phyloP scores from a whole-genome alignment of 2,329 filamentous ascomycete genomes.

The Fusarium tuaranense region DNA sequence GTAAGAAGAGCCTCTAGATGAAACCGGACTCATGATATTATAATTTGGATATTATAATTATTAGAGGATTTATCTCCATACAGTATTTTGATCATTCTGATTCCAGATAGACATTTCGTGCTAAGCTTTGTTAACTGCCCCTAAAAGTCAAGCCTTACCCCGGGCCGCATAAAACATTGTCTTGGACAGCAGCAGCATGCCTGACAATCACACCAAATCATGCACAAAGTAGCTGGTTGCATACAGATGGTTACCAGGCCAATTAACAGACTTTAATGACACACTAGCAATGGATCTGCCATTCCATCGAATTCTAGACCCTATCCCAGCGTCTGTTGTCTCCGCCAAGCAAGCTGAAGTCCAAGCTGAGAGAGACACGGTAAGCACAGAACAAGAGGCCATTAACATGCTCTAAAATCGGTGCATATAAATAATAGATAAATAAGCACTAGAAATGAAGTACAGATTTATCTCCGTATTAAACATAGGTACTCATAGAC shows the following conservation, averaged over 20 bases:
- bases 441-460: neutral
- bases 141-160: neutral
- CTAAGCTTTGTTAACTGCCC: neutral
- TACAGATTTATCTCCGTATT: neutral
- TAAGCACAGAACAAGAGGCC: neutral
- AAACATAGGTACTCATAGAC: neutral
- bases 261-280: neutral
- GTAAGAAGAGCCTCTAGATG: neutral
- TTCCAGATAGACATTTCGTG: neutral
- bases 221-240: neutral
- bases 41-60: neutral
- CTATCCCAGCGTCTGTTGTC: neutral
- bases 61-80: neutral
- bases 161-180: constrained; percentile 19
- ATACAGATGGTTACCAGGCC: neutral
- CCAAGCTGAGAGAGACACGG: neutral
- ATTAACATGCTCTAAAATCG: neutral
- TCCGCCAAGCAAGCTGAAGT: neutral
- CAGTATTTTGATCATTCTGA: neutral
- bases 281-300: neutral
- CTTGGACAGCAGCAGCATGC: neutral
- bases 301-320: neutral
- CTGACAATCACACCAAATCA: neutral
- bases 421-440: neutral
- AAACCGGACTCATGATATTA: neutral